These are phyloP conservation scores for Nigrograna mackinnonii DNA, from an alignment of 2,329 filamentous ascomycete genomes.

Conservation along the genomic window DNA sequence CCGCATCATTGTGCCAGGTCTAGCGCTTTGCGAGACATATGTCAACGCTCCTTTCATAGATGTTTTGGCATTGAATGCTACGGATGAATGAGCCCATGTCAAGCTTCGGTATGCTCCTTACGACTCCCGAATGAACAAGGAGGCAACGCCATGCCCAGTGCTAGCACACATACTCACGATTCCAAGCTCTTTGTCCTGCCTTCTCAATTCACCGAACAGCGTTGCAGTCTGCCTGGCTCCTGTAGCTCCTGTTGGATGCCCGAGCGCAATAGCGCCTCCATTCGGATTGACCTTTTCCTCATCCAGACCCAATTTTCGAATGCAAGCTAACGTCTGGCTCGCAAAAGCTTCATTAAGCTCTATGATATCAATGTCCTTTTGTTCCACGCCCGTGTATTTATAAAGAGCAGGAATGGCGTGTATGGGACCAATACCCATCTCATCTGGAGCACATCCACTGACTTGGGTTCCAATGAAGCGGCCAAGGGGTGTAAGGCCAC, in stretches of 20 bases:
- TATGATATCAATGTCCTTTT: conserved; percentile 83
- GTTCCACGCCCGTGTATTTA: conserved; percentile 71
- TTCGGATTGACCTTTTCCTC: conserved; percentile 78
- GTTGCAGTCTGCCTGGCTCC: conserved; percentile 83
- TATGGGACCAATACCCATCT: conserved; percentile 92
- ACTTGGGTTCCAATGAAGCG: conserved; percentile 95
- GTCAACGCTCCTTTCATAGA: too few species aligned
- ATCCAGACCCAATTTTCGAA: conserved; percentile 66
- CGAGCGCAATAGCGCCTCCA: conserved; percentile 80
- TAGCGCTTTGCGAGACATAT: too few species aligned
- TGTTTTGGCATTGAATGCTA: too few species aligned
- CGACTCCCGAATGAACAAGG: conserved; percentile 33
- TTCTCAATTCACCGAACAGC: conserved; percentile 68
- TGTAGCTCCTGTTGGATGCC: conserved; percentile 77
- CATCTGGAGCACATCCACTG: conserved; percentile 83
- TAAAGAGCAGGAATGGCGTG: conserved; percentile 79
- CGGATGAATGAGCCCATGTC: too few species aligned
- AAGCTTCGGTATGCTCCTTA: too few species aligned
- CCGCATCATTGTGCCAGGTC: too few species aligned
- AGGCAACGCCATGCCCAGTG: conserved; percentile 34
- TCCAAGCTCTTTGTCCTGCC: conserved; percentile 74
- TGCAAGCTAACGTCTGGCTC: conserved; percentile 93
- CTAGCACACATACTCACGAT: conserved; percentile 82
- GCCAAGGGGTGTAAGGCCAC: conserved; percentile 85
- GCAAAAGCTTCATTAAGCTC: conserved; percentile 98